phyloP scores from a whole-genome alignment of 2,329 filamentous ascomycete species.

The Colletotrichum agaves region DNA sequence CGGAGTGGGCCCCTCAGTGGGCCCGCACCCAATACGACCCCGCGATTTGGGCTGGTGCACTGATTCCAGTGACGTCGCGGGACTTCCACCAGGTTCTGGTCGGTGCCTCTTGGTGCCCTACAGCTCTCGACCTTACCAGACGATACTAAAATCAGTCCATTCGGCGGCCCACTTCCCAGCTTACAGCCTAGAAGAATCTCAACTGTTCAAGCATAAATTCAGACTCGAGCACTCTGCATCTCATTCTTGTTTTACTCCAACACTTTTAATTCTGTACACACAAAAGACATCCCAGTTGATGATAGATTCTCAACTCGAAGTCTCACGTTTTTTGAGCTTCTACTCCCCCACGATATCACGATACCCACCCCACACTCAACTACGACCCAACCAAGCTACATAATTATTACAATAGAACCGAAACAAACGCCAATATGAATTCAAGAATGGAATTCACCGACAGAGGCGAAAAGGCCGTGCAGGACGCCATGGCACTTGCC shows the following conservation, averaged over 20 bases:
- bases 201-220: constrained; percentile 30
- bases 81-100: constrained; percentile 41
- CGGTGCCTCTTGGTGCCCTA: constrained; percentile 43
- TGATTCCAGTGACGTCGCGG: constrained; percentile 42
- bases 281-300: constrained; percentile 32
- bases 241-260: not conserved
- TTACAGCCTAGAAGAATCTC: constrained; percentile 10
- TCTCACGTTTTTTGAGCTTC: constrained; percentile 33
- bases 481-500: constrained; percentile 87
- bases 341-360: not conserved
- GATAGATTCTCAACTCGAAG: constrained; percentile 37
- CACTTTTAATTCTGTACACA: constrained; percentile 17
- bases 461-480: constrained; percentile 87
- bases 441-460: constrained; percentile 93
- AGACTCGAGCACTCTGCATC: not conserved
- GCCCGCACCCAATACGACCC: constrained; percentile 16
- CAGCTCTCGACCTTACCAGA: constrained; percentile 26
- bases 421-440: constrained; percentile 65
- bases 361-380: constrained; percentile 27
- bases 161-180: constrained; percentile 34
- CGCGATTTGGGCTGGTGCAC: constrained; percentile 31
- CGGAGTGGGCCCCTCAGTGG: not conserved
- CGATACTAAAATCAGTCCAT: constrained; percentile 32
- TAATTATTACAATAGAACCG: constrained; percentile 37
- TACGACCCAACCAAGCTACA: constrained; percentile 34